Base-by-base conservation (phyloP, 352 stramenopile species). In the Pythium angustatum region DNA sequence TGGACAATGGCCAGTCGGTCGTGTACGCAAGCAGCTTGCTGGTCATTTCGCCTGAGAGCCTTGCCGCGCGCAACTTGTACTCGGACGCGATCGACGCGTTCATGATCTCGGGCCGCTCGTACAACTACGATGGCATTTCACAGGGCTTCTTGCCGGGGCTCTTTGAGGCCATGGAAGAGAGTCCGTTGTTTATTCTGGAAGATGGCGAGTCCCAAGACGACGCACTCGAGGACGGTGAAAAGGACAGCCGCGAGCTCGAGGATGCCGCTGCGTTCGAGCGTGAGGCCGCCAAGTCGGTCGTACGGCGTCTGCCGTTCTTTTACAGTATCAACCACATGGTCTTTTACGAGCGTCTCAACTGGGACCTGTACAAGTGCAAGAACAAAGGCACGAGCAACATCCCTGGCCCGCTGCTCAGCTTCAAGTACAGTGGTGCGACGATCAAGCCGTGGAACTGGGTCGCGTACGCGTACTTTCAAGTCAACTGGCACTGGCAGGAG, bases 261-360 rank as follows among this genome's bases (percentile, higher is more conserved):
- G 69, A 76, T 21, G 64, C 76, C 28, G 62, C 58, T 28, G 55
- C 38, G 38, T 75, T 72, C 43, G 62, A 72, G 28, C 40, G 41
- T 1, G 62, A 72, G 22, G 54, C 56, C 67, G 51, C 75, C 33
- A 69, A 74, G 31, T 87, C 78, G 14, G 77, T 91, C 28, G 84
- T 90, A 22, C 77, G 85, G 40, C 81, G 83, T 17, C 66, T 93
- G 62, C 85, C 83, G 43, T 93, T 93, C 60, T 91, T 88, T 69
- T 93, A 92, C 72, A 91, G 80, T 49, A 90, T 93, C 67, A 93
- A 93, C 65, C 85, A 93, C 79, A 92, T 93, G 83, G 83, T 93
- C 62, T 93, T 90, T 64, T 93, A 93, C 70, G 83, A 93, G 62
- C 79, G 85, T n/a, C 75, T 91, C 78, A 93, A 92, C 62, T 93